phyloP scores from a whole-genome alignment of 2,329 filamentous ascomycete species.

The Apiospora kogelbergensis region DNA sequence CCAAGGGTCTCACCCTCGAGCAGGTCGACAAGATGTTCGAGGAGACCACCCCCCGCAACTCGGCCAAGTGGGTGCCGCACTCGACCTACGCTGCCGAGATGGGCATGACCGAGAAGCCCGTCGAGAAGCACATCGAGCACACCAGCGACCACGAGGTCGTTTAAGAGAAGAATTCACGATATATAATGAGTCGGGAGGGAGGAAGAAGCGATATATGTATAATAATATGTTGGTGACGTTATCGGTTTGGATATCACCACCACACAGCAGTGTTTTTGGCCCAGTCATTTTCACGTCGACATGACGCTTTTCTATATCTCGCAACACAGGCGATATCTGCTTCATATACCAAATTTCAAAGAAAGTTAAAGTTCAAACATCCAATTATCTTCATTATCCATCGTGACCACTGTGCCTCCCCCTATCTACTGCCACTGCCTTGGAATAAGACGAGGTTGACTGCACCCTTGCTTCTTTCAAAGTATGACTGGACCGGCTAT shows the following conservation, averaged over 20 bases:
- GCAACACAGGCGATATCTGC: not conserved
- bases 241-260: not conserved
- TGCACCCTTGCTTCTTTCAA: too few species aligned
- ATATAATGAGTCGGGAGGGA: constrained; percentile 13
- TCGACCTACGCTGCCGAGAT: constrained; percentile 65
- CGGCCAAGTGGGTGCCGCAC: constrained; percentile 72
- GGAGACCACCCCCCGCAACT: constrained; percentile 76
- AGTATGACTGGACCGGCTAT: too few species aligned
- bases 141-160: not conserved
- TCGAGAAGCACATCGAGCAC: constrained; percentile 23
- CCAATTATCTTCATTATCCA: not conserved
- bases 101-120: constrained; percentile 42
- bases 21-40: constrained; percentile 88
- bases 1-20: constrained; percentile 72
- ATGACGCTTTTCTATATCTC: not conserved
- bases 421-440: not conserved
- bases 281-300: not conserved
- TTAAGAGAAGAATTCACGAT: not conserved
- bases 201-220: not conserved
- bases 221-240: not conserved
- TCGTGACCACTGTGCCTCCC: not conserved
- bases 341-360: not conserved
- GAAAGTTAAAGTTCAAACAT: constrained; percentile 5
- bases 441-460: too few species aligned
- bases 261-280: not conserved